These are phyloP conservation scores for Aureobasidium lini DNA, from an alignment of 2,329 filamentous ascomycete species.

Conservation along the genomic window DNA sequence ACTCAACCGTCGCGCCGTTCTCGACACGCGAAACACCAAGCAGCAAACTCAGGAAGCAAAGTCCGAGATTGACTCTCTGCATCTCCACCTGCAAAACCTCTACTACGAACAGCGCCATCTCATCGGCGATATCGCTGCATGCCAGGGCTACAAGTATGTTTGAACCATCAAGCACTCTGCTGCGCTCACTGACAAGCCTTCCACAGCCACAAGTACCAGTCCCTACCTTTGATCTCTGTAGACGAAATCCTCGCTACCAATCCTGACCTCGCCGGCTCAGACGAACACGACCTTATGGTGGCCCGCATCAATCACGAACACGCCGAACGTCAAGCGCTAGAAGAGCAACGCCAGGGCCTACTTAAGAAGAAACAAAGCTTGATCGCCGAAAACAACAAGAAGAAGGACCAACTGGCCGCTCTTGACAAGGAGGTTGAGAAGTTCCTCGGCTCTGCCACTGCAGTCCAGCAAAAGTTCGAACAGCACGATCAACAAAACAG, in stretches of 20 bases:
- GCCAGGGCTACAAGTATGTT: slow-evolving; percentile 82
- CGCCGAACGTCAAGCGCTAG: slow-evolving; percentile 72
- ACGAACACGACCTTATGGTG: slow-evolving; percentile 78
- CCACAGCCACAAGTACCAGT: slow-evolving; percentile 72
- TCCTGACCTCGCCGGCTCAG: slow-evolving; percentile 64
- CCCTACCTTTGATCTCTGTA: slow-evolving; percentile 74
- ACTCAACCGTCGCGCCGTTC: slow-evolving; percentile 72
- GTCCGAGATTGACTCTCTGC: slow-evolving; percentile 83
- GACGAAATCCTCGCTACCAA: slow-evolving; percentile 73
- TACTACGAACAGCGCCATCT: slow-evolving; percentile 94
- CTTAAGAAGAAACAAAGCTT: slow-evolving; percentile 59
- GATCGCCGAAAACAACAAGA: slow-evolving; percentile 75
- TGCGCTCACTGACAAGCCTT: slow-evolving; percentile 8
- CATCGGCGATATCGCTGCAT: slow-evolving; percentile 80
- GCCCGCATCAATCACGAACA: slow-evolving; percentile 88
- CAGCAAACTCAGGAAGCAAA: slow-evolving; percentile 76
- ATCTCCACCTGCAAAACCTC: slow-evolving; percentile 88
- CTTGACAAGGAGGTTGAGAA: slow-evolving; percentile 88
- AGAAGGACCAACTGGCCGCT: slow-evolving; percentile 86
- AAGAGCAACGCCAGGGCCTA: slow-evolving; percentile 65
- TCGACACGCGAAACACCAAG: slow-evolving; percentile 80
- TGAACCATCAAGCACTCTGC: not conserved
- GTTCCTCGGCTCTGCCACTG: slow-evolving; percentile 71
- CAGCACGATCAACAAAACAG: slow-evolving; percentile 10
- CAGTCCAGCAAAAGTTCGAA: slow-evolving; percentile 17